Percentiles rank a stretch among this genome's conserved stretches.
These are phyloP conservation scores for Croton setiger DNA, from an alignment of 441 rosid species.

Conservation along the genomic window DNA sequence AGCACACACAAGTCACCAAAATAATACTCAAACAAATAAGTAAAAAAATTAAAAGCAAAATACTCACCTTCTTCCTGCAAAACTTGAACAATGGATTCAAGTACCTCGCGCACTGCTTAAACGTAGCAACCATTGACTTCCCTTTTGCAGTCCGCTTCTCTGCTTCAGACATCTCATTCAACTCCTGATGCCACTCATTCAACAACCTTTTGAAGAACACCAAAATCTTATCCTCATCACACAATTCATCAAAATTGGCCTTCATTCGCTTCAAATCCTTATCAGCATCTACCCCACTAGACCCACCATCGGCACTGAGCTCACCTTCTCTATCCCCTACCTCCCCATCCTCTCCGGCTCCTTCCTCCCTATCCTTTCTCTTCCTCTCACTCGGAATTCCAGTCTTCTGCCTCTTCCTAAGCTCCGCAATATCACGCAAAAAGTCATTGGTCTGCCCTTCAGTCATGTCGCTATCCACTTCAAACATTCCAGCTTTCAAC, in stretches of 20 bases:
- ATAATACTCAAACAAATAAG: neutral
- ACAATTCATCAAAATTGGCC: constrained; percentile 67
- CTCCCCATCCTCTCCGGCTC: constrained; percentile 54
- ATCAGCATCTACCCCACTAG: constrained; percentile 71
- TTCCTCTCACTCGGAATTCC: constrained; percentile 60
- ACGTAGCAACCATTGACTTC: constrained; percentile 74
- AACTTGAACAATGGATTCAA: constrained; percentile 77
- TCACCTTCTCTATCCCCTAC: constrained; percentile 68
- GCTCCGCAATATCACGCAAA: constrained; percentile 69
- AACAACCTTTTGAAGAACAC: constrained; percentile 72
- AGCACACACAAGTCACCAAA: neutral
- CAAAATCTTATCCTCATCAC: constrained; percentile 77
- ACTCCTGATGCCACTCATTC: constrained; percentile 86
- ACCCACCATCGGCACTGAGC: constrained; percentile 61
- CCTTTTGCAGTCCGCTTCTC: constrained; percentile 84
- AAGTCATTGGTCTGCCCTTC: constrained; percentile 88
- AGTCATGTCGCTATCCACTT: constrained; percentile 75
- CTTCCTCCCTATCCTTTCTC: constrained; percentile 66
- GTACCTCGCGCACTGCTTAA: constrained; percentile 84
- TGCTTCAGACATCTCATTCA: constrained; percentile 57
- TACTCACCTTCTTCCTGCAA: constrained; percentile 78
- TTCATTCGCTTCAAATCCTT: constrained; percentile 75
- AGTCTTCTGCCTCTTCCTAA: constrained; percentile 74
- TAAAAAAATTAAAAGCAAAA: neutral
- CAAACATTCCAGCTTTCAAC: constrained; percentile 66